Conservation (phyloP, 345 rosid genomes). For the Microthlaspi erraticum region DNA sequence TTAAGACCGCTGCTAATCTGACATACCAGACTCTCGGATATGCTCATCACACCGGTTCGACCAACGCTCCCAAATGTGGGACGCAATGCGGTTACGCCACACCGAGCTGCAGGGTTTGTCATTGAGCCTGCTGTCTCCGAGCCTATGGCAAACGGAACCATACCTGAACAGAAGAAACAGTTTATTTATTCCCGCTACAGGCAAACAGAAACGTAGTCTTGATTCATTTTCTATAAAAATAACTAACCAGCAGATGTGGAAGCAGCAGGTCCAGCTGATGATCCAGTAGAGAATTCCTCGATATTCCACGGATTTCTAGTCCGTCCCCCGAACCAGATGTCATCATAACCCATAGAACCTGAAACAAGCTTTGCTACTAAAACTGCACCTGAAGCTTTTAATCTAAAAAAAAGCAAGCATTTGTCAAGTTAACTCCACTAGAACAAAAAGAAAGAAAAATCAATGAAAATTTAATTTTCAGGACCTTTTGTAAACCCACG, state of each 20-base stretch:
- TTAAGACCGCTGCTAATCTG: neutral
- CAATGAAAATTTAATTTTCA: neutral
- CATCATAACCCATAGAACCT: conserved; percentile 88
- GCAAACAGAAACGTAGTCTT: conserved; percentile 4
- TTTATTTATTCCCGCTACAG: neutral
- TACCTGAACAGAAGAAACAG: conserved; percentile 46
- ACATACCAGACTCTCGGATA: conserved; percentile 81
- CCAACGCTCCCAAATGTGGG: conserved; percentile 86
- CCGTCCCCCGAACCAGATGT: conserved; percentile 89
- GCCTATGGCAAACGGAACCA: conserved; percentile 95
- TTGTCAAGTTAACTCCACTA: neutral
- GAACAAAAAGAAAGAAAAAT: neutral
- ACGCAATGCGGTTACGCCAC: conserved; percentile 85
- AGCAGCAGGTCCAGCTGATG: conserved; percentile 96
- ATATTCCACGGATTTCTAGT: conserved; percentile 96
- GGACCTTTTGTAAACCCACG: conserved; percentile 92
- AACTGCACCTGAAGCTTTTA: conserved; percentile 67
- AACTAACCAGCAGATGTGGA: conserved; percentile 75
- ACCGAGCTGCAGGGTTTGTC: conserved; percentile 76
- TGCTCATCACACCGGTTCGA: conserved; percentile 88
- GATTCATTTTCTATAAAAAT: neutral
- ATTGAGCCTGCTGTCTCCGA: conserved; percentile 94
- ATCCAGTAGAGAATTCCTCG: conserved; percentile 86
- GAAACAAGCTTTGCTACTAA: conserved; percentile 87
- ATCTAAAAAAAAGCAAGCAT: conserved; percentile 27